Conservation (phyloP, 208 protist species). For the Acanthamoeba rhysodes region DNA sequence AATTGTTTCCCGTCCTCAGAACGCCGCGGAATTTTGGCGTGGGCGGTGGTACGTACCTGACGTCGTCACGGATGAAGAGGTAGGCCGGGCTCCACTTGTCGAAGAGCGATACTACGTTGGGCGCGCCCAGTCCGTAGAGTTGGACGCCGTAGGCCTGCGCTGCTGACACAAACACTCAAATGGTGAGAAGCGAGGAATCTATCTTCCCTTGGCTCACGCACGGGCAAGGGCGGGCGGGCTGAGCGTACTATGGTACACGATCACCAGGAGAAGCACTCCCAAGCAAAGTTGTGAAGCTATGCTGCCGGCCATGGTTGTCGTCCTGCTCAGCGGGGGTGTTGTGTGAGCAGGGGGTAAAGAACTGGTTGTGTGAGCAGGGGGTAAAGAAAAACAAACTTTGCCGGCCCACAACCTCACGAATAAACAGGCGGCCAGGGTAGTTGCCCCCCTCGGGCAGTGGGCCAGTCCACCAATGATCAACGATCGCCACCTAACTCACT, state of each 20-base stretch:
- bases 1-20: no score
- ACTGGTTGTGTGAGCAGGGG: no score
- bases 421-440: no score
- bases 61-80: slow-evolving; percentile 22
- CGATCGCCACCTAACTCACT: no score
- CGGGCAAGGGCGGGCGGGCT: no score
- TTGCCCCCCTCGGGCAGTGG: no score
- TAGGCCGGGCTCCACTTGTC: not conserved
- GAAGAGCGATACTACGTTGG: not conserved
- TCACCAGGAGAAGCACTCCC: not conserved
- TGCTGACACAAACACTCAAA: not conserved
- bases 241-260: not conserved
- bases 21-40: no score
- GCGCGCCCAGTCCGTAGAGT: not conserved
- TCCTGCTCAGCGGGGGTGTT: not conserved
- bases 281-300: not conserved
- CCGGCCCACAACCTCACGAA: no score
- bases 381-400: no score
- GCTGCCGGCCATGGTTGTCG: not conserved
- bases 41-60: not conserved
- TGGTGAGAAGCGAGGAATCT: not conserved
- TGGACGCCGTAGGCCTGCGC: not conserved
- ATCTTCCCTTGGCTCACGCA: no score
- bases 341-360: no score
- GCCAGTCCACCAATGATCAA: no score